phyloP scores from a whole-genome alignment of 2,329 filamentous ascomycete genomes.

The Pseudocercospora crystallina region DNA sequence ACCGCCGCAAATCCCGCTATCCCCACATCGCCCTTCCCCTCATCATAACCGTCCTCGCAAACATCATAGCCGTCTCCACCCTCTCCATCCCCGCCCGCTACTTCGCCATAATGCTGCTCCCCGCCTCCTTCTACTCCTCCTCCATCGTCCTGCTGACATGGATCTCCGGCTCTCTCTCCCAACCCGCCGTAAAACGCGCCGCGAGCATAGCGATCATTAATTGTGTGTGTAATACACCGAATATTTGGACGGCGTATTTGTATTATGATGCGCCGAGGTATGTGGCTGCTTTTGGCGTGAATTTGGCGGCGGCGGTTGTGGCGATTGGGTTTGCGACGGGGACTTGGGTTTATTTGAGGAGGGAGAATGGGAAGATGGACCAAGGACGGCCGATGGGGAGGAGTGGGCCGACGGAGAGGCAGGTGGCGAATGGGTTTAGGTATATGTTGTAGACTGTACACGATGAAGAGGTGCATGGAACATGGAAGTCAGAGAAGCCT shows the following conservation, averaged over 20 bases:
- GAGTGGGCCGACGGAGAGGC: too few relatives aligned
- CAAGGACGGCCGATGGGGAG: too few relatives aligned
- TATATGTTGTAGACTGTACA: too few relatives aligned
- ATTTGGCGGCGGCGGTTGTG: constrained; percentile 22
- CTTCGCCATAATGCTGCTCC: constrained; percentile 59
- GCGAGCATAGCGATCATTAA: constrained; percentile 30
- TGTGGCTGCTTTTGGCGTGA: constrained; percentile 23
- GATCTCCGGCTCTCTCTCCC: constrained; percentile 44
- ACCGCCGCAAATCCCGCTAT: constrained; percentile 43
- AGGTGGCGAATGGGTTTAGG: too few relatives aligned
- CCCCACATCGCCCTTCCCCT: constrained; percentile 60
- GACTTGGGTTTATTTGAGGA: constrained; percentile 22
- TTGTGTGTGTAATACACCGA: constrained; percentile 28
- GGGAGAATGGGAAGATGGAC: constrained; percentile 29
- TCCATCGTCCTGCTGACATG: constrained; percentile 60
- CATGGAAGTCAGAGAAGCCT: too few relatives aligned
- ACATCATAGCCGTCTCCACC: constrained; percentile 61
- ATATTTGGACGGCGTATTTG: constrained; percentile 25
- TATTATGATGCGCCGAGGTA: constrained; percentile 22
- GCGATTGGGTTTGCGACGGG: constrained; percentile 22
- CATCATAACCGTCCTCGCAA: constrained; percentile 54
- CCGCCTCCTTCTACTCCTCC: constrained; percentile 56
- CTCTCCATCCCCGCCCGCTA: constrained; percentile 58
- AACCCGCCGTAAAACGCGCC: constrained; percentile 30
- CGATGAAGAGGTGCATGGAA: too few relatives aligned